These are phyloP conservation scores for Arachis stenosperma DNA, from an alignment of 306 rosid genomes.

Conservation along the genomic window DNA sequence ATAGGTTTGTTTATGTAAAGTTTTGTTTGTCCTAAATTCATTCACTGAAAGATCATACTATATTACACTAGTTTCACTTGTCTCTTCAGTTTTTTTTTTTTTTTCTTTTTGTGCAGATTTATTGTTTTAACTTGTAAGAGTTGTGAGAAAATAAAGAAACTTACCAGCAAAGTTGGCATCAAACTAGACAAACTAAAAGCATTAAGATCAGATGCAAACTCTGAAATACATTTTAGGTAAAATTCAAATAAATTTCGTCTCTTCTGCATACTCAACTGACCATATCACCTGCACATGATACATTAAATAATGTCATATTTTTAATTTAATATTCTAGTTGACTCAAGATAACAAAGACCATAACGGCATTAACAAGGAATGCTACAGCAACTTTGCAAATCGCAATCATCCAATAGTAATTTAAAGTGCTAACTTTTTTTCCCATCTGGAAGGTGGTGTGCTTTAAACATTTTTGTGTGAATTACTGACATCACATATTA, in stretches of 20 bases:
- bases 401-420: slow-evolving; percentile 1
- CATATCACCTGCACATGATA: slow-evolving; percentile 28
- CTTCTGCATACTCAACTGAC: slow-evolving; percentile 9
- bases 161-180: neutral
- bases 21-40: neutral
- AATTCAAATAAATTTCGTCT: slow-evolving; percentile 14
- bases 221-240: slow-evolving; percentile 2
- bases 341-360: slow-evolving; percentile 3
- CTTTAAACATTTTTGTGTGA: neutral
- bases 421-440: neutral
- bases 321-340: slow-evolving; percentile 29
- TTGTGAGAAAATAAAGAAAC: neutral
- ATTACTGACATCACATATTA: slow-evolving; percentile 9
- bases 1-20: neutral
- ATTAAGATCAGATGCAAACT: slow-evolving; percentile 1
- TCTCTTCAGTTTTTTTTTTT: neutral
- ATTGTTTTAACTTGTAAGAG: neutral
- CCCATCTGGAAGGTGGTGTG: neutral
- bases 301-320: slow-evolving; percentile 17
- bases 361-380: slow-evolving; percentile 4
- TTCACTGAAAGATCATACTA: neutral
- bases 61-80: neutral
- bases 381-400: slow-evolving; percentile 2
- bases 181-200: neutral
- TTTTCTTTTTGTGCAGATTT: neutral